Conservation (phyloP, 2,329 filamentous ascomycete genomes). For the Biscogniauxia mediterranea region DNA sequence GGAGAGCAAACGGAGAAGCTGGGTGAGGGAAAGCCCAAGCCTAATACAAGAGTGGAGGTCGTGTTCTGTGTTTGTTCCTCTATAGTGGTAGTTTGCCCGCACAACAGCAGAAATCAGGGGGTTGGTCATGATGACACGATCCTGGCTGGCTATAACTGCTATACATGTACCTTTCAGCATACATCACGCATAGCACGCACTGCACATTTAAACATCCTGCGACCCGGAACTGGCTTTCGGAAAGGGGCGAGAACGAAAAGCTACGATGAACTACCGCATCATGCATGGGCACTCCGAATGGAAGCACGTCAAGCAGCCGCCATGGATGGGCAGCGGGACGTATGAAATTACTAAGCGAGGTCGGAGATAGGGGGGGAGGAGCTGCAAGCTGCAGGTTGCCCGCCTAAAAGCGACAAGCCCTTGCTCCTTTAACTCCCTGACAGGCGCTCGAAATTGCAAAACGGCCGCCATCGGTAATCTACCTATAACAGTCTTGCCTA, state of each 20-base stretch:
- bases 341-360: not conserved
- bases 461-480: not conserved
- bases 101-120: not conserved
- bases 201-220: not conserved
- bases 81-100: not conserved
- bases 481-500: not conserved
- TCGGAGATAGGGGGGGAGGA: not conserved
- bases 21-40: not conserved
- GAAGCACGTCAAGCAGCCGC: not conserved
- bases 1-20: not conserved
- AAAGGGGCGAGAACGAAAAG: not conserved
- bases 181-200: not conserved
- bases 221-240: not conserved
- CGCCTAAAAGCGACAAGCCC: not conserved
- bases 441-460: not conserved
- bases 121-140: not conserved
- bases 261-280: not conserved
- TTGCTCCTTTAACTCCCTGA: not conserved
- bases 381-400: not conserved
- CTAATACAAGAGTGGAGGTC: not conserved
- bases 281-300: not conserved
- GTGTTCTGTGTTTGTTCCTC: not conserved
- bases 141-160: not conserved
- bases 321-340: not conserved
- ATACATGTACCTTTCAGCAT: not conserved